These are phyloP conservation scores for Cyberlindnera lachancei DNA, from an alignment of 805 yeast genomes.

Conservation along the genomic window DNA sequence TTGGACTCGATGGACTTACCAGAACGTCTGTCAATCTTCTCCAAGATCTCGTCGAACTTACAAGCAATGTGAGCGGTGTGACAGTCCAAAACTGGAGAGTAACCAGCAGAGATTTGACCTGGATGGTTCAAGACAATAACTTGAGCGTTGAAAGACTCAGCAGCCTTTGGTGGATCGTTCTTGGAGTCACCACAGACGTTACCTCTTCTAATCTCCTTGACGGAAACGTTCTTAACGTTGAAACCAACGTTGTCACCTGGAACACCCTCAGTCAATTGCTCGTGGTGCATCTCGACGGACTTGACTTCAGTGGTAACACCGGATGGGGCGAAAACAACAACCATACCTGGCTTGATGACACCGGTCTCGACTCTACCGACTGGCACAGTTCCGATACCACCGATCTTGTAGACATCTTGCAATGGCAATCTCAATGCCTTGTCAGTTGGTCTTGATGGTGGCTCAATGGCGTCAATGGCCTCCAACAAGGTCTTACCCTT, in stretches of 20 bases:
- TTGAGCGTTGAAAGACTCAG: slow-evolving; percentile 81
- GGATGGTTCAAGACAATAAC: slow-evolving; percentile 76
- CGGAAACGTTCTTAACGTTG: slow-evolving; percentile 92
- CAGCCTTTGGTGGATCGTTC: slow-evolving; percentile 85
- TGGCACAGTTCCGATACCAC: slow-evolving; percentile 94
- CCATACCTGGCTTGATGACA: slow-evolving; percentile 88
- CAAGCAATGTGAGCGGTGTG: slow-evolving; percentile 94
- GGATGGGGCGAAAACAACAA: slow-evolving; percentile 85
- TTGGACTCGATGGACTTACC: slow-evolving; percentile 86
- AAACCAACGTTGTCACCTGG: slow-evolving; percentile 90
- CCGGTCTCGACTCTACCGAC: slow-evolving; percentile 95
- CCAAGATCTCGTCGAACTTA: slow-evolving; percentile 72
- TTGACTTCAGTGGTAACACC: slow-evolving; percentile 90
- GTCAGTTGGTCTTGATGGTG: slow-evolving; percentile 79
- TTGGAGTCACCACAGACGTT: slow-evolving; percentile 92
- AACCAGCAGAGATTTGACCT: slow-evolving; percentile 89
- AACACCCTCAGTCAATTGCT: slow-evolving; percentile 72
- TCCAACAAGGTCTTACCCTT: slow-evolving; percentile 84
- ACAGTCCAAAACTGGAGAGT: slow-evolving; percentile 89
- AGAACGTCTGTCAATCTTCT: slow-evolving; percentile 92
- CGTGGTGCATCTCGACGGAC: slow-evolving; percentile 94
- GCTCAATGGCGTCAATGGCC: slow-evolving; percentile 83
- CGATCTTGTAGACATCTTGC: slow-evolving; percentile 91
- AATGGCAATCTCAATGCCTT: slow-evolving; percentile 88
- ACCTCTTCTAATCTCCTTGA: slow-evolving; percentile 90